Conservation (phyloP, 2,329 filamentous ascomycete species). For the Bipolaris sorokiniana region DNA sequence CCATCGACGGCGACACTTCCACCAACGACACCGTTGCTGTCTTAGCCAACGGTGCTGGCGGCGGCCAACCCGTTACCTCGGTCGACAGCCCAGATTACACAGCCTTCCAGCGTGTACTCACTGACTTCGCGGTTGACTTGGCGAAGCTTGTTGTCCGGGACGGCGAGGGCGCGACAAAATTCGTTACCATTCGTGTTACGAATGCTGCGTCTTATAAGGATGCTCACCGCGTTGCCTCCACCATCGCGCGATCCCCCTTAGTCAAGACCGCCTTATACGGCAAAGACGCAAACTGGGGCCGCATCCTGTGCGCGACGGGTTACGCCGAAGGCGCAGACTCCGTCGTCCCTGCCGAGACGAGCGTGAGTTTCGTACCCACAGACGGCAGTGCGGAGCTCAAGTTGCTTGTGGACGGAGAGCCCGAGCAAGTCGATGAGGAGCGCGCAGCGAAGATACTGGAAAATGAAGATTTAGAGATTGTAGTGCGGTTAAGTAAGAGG, state of each 20-base stretch:
- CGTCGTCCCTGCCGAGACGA: constrained; percentile 73
- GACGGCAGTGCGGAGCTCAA: constrained; percentile 80
- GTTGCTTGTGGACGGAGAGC: constrained; percentile 79
- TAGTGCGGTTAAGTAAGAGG: constrained; percentile 74
- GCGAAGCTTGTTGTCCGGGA: constrained; percentile 94
- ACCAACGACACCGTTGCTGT: constrained; percentile 96
- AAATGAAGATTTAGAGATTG: constrained; percentile 76
- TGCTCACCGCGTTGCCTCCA: constrained; percentile 80
- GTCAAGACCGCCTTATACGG: constrained; percentile 98
- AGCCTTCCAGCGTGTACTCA: constrained; percentile 74
- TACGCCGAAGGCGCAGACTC: constrained; percentile 72
- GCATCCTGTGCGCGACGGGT: constrained; percentile 91
- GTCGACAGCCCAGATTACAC: constrained; percentile 66
- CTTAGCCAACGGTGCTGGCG: constrained; percentile 92
- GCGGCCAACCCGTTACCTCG: constrained; percentile 67
- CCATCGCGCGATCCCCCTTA: constrained; percentile 88
- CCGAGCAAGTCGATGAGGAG: constrained; percentile 76
- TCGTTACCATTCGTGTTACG: constrained; percentile 87
- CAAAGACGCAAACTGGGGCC: constrained; percentile 97
- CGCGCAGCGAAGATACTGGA: constrained; percentile 79
- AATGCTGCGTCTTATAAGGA: constrained; percentile 72
- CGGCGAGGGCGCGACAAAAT: constrained; percentile 97
- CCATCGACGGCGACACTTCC: constrained; percentile 94
- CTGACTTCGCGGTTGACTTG: constrained; percentile 79
- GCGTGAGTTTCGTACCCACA: constrained; percentile 77